Evolutionary conservation across 2,329 filamentous ascomycete genomes (phyloP).

Genomic region (Penicillium expansum): DNA sequence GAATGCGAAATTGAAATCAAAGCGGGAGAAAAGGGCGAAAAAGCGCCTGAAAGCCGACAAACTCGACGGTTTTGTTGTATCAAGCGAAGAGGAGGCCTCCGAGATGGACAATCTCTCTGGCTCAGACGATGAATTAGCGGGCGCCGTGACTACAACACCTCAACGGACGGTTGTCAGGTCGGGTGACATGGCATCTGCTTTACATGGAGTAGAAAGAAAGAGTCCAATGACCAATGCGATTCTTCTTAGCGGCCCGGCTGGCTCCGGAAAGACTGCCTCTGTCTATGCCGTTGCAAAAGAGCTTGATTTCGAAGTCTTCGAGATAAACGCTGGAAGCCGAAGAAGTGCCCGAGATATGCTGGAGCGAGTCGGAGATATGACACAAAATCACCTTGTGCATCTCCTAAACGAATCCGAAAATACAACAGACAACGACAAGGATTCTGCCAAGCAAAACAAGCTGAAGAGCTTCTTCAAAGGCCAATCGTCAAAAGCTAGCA

Average conservation of each 20-base stretch:
- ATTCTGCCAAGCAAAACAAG: slow-evolving; percentile 70
- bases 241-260: slow-evolving; percentile 83
- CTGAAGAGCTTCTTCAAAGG: slow-evolving; percentile 78
- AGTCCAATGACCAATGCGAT: slow-evolving; percentile 66
- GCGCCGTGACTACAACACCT: slow-evolving; percentile 36
- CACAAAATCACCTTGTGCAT: slow-evolving; percentile 85
- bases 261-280: slow-evolving; percentile 89
- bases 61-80: slow-evolving; percentile 75
- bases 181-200: slow-evolving; percentile 38
- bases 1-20: slow-evolving; percentile 23
- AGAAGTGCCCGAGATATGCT: slow-evolving; percentile 85
- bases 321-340: slow-evolving; percentile 81
- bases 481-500: slow-evolving; percentile 39
- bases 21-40: slow-evolving; percentile 34
- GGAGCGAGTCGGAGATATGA: slow-evolving; percentile 95
- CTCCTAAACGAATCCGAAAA: slow-evolving; percentile 38
- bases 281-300: slow-evolving; percentile 91
- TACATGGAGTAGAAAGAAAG: slow-evolving; percentile 41
- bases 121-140: slow-evolving; percentile 51
- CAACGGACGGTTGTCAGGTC: slow-evolving; percentile 44
- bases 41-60: slow-evolving; percentile 69
- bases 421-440: slow-evolving; percentile 29
- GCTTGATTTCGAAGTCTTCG: slow-evolving; percentile 88
- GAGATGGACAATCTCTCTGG: slow-evolving; percentile 68
- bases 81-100: slow-evolving; percentile 70